Evolutionary conservation across 164 flowering plant species (phyloP), one percentile per base, ranked within the genome.

Genomic region (Houttuynia cordata): DNA sequence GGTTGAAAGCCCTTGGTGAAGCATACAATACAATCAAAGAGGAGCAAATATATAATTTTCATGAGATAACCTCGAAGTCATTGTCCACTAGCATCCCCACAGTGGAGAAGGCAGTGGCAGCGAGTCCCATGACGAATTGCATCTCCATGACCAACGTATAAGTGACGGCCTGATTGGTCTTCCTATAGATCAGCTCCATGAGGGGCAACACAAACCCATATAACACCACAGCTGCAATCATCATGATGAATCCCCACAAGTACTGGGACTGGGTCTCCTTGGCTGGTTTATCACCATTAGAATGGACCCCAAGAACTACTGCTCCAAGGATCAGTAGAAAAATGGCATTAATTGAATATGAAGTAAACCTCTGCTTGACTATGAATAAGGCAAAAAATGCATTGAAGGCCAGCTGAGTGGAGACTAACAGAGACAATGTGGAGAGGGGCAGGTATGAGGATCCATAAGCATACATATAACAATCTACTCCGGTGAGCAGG

Each of bases 391-490:
- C 78, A 34, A 81, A 81, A 1, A 37, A 55, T 0, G 87, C 91
- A 0, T 78, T 82, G 80, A 83, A 83, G 1, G 70, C 86, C 45
- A 85, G 70, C 61, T 85, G 87, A 1, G 74, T 40, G 0, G 84
- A 79, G 13, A 73, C 62, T 65, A 81, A 62, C 12, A 85, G 66
- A 4, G 80, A 25, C 0, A 79, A 70, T 0, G 91, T 83, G 2
- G 91, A 83, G 15, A 81, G 80, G 0, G 91, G 91, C 1, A 85
- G 74, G 4, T 65, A 65, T 0, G 71, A 69, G 18, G 76, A 53
- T 10, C 88, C 84, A 40, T 60, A 70, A 8, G 88, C 69, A 54
- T 81, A 83, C 52, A 85, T 24, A 69, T 77, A 83, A 71, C 80
- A 67, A 51, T 66, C 82, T 1, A 75, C 0, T 22, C 86, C 88